phyloP scores from a whole-genome alignment of 1,284 basidiomycete species.

The Wolfiporia cocos region DNA sequence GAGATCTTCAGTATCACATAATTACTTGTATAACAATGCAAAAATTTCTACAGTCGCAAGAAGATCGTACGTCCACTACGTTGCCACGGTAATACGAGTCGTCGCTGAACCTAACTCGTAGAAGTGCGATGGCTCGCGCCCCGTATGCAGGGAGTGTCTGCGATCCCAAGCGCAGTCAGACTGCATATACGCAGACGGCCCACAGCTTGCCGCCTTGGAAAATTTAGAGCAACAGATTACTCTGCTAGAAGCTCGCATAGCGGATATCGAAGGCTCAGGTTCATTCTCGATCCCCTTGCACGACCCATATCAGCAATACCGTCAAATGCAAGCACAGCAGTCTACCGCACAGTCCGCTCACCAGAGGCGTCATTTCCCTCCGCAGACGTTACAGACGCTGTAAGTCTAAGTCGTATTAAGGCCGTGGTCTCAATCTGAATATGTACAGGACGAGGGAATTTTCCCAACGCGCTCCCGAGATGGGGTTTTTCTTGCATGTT shows the following conservation, averaged over 20 bases:
- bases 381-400: not conserved
- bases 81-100: too few species aligned
- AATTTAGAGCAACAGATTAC: slow-evolving; percentile 26
- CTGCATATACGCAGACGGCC: slow-evolving; percentile 25
- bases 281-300: slow-evolving; percentile 18
- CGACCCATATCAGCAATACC: slow-evolving; percentile 9
- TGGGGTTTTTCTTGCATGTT: slow-evolving; percentile 35
- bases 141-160: slow-evolving; percentile 23
- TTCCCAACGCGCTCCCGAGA: slow-evolving; percentile 28
- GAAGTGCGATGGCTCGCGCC: slow-evolving; percentile 25
- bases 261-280: slow-evolving; percentile 21
- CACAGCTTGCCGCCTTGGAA: slow-evolving; percentile 21
- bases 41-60: not conserved
- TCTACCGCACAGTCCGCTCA: slow-evolving; percentile 8
- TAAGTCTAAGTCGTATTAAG: not conserved
- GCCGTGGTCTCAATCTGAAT: not conserved
- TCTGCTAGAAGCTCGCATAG: slow-evolving; percentile 22
- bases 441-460: slow-evolving; percentile 27
- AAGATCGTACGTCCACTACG: not conserved
- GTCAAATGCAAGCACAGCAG: not conserved
- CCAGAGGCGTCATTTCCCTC: slow-evolving; percentile 2
- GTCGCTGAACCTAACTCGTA: too few species aligned
- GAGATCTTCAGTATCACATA: too few species aligned
- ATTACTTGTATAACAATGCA: too few species aligned
- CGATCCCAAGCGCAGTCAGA: slow-evolving; percentile 19